A percentile compares a stretch with the other conserved stretches of the same genome.
phyloP scores from a whole-genome alignment of 306 rosid species.

The Arachis stenosperma region DNA sequence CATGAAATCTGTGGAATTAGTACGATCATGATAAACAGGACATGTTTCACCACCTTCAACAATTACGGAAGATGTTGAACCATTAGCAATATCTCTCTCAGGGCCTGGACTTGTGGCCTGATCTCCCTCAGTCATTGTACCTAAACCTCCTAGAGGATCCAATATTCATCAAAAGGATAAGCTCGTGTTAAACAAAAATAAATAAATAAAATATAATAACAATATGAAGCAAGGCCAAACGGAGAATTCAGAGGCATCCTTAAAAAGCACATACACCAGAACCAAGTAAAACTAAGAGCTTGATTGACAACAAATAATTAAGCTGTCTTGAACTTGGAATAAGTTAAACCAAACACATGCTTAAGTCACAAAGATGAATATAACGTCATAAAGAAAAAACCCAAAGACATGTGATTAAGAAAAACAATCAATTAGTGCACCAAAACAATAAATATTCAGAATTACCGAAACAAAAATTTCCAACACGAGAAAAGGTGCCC shows the following conservation, averaged over 20 bases:
- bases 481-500: background rate
- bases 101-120: constrained; percentile 33
- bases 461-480: background rate
- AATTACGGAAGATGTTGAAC: constrained; percentile 33
- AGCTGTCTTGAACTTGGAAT: background rate
- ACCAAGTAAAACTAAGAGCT: background rate
- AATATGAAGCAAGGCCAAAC: background rate
- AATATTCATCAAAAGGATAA: constrained; percentile 30
- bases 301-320: background rate
- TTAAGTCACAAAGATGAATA: background rate
- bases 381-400: no score
- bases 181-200: background rate
- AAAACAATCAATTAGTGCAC: constrained; percentile 1
- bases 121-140: constrained; percentile 45
- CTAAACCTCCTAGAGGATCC: constrained; percentile 39
- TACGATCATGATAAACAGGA: constrained; percentile 38
- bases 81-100: constrained; percentile 39
- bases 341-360: background rate
- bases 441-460: background rate
- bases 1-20: constrained; percentile 23
- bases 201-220: background rate
- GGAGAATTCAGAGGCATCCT: background rate
- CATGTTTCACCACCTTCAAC: constrained; percentile 40
- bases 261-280: background rate
- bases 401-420: no score